Percentiles rank a stretch among this genome's conserved stretches.
phyloP scores from a whole-genome alignment of 202 grass and related monocot genomes.

The Cymbopogon flexuosus region DNA sequence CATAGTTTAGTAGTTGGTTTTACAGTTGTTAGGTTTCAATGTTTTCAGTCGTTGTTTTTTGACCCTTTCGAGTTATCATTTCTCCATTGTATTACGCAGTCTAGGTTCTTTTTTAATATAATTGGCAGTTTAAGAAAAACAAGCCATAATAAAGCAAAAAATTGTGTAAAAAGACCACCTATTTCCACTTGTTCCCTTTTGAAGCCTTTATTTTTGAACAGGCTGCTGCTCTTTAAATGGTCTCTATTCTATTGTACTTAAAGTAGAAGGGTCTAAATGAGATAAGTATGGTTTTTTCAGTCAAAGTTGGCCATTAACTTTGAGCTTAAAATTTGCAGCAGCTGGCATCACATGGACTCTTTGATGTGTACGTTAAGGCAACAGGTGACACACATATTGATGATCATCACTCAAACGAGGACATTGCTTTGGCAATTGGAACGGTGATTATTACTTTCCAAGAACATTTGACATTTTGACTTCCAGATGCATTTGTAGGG shows the following conservation, averaged over 20 bases:
- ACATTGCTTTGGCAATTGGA: constrained; percentile 94
- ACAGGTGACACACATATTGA: constrained; percentile 94
- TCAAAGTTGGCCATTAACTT: constrained; percentile 36
- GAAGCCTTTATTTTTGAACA: constrained; percentile 7
- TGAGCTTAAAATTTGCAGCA: constrained; percentile 48
- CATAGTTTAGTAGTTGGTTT: too few species aligned
- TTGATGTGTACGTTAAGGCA: constrained; percentile 77
- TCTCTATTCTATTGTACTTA: neutral
- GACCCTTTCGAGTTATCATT: too few species aligned
- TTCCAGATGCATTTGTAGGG: constrained; percentile 12
- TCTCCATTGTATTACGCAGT: too few species aligned
- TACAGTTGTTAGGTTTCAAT: too few species aligned
- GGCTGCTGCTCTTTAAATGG: neutral
- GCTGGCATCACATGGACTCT: constrained; percentile 86
- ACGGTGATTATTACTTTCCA: constrained; percentile 49
- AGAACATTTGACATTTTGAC: neutral
- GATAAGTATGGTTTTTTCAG: neutral
- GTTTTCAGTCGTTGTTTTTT: too few species aligned
- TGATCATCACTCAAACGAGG: constrained; percentile 96
- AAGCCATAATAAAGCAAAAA: neutral
- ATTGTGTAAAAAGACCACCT: neutral
- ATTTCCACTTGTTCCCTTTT: neutral
- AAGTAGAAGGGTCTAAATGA: constrained; percentile 8
- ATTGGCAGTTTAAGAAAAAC: neutral
- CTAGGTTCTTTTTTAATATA: too few species aligned